Percentiles rank a stretch among this genome's conserved stretches.
phyloP scores from a whole-genome alignment of 306 rosid species.

The Erythrophleum fordii region DNA sequence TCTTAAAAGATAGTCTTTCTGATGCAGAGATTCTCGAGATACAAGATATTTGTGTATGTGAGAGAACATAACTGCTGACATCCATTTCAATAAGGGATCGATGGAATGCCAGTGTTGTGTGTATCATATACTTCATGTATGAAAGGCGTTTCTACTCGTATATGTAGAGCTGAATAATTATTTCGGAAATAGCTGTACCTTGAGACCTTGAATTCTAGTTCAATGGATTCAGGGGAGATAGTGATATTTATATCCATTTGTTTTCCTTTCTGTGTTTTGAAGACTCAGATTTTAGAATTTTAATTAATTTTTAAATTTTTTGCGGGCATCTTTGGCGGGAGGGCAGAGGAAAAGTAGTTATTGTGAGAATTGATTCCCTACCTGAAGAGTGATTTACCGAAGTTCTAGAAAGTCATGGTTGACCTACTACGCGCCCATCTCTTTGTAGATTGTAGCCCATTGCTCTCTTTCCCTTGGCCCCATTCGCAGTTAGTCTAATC shows the following conservation, averaged over 20 bases:
- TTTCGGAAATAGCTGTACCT: conserved; percentile 24
- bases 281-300: neutral
- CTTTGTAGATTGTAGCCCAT: neutral
- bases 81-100: conserved; percentile 40
- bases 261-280: conserved; percentile 1
- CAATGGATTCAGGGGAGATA: conserved; percentile 27
- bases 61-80: conserved; percentile 34
- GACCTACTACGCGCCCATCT: conserved; percentile 17
- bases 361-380: conserved; percentile 32
- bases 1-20: conserved; percentile 30
- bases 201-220: conserved; percentile 29
- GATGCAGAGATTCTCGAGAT: conserved; percentile 46
- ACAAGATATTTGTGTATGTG: conserved; percentile 24
- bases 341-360: neutral
- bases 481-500: conserved; percentile 45
- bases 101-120: conserved; percentile 37
- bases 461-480: neutral
- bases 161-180: conserved; percentile 44
- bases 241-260: conserved; percentile 15
- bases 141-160: conserved; percentile 34
- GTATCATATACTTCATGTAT: conserved; percentile 19
- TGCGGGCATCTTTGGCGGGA: neutral
- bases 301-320: neutral
- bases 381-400: conserved; percentile 30
- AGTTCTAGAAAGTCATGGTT: conserved; percentile 25